These are phyloP conservation scores for Sphagnum magellanicum DNA, from an alignment of 228 moss, liverwort and hornwort species.

Conservation along the genomic window DNA sequence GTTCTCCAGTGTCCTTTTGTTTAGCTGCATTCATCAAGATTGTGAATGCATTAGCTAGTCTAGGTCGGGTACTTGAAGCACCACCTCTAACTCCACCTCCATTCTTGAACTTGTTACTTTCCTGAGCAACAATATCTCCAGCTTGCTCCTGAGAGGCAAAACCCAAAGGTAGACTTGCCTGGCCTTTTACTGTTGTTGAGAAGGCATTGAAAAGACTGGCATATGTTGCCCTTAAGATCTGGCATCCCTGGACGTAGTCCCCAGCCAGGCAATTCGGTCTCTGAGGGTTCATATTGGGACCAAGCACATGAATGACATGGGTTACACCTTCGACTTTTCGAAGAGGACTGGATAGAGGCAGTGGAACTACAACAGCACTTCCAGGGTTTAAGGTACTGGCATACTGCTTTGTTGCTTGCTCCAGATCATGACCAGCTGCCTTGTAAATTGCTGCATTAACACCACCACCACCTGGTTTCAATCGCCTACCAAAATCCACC, in stretches of 20 bases:
- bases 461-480: conserved; percentile 94
- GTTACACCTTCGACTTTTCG: conserved; percentile 67
- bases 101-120: conserved; percentile 2
- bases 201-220: conserved; percentile 57
- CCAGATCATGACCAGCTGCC: conserved; percentile 77
- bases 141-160: conserved; percentile 1
- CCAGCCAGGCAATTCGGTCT: conserved; percentile 70
- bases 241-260: conserved; percentile 65
- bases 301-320: conserved; percentile 90
- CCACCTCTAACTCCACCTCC: conserved; percentile 2
- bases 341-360: conserved; percentile 59
- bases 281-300: conserved; percentile 91
- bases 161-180: conserved; percentile 5
- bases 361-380: conserved; percentile 51
- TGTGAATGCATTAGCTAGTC: conserved; percentile 37
- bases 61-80: conserved; percentile 1
- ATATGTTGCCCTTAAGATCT: conserved; percentile 56
- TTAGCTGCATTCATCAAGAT: conserved; percentile 60
- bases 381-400: conserved; percentile 61
- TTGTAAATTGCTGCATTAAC: conserved; percentile 84
- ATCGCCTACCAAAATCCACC: conserved; percentile 45
- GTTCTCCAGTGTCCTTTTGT: conserved; percentile 37
- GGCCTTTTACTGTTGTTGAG: conserved; percentile 22
- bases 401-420: conserved; percentile 53
- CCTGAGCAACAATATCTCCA: background rate